phyloP scores from a whole-genome alignment of 176 grass and related monocot species.

The Triticum dicoccoides region DNA sequence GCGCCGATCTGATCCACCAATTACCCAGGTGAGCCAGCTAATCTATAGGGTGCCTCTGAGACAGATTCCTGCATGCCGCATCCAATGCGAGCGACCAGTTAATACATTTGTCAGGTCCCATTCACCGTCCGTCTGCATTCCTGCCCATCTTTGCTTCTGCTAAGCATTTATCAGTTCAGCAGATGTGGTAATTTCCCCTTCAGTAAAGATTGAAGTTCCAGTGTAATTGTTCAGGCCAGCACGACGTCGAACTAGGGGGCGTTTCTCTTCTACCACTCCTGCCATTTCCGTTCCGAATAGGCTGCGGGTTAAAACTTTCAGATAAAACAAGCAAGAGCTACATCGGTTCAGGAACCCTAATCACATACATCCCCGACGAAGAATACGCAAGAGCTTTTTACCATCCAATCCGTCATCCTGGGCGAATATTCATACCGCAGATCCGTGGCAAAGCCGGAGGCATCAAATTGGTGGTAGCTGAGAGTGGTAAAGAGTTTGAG shows the following conservation, averaged over 20 bases:
- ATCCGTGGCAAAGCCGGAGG: not conserved
- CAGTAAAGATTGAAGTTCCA: not conserved
- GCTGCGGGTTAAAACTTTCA: not conserved
- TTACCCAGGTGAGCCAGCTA: conserved; percentile 1
- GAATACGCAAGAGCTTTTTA: not conserved
- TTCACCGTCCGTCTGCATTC: not conserved
- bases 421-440: not conserved
- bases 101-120: not conserved
- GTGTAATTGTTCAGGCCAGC: not conserved
- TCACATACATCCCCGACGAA: not conserved
- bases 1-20: not conserved
- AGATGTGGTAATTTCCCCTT: not conserved
- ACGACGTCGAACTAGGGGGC: not conserved
- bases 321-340: not conserved
- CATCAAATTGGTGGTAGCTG: conserved; percentile 11
- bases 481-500: not conserved
- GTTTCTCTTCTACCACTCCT: not conserved
- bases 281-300: not conserved
- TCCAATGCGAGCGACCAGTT: not conserved
- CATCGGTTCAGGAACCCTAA: not conserved
- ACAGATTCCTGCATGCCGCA: not conserved
- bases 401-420: not conserved
- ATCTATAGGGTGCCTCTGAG: not conserved
- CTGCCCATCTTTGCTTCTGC: not conserved
- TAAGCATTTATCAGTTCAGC: not conserved